Evolutionary conservation across 2,329 filamentous ascomycete genomes (phyloP).

Genomic region (Thelonectria olida): DNA sequence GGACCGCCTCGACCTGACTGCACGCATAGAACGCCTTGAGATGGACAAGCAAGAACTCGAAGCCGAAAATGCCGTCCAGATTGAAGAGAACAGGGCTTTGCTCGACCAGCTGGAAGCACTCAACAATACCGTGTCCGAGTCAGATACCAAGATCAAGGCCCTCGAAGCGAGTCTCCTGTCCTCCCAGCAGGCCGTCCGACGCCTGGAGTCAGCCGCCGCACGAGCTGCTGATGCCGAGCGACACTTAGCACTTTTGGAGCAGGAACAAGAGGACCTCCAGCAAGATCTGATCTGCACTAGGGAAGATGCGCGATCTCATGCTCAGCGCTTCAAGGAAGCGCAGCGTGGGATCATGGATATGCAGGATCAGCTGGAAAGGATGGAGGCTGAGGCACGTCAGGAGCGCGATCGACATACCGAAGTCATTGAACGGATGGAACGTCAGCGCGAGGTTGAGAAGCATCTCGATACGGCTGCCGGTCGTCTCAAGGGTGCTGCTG

Average conservation of each 20-base stretch:
- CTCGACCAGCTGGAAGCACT: conserved; percentile 86
- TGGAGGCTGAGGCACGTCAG: conserved; percentile 83
- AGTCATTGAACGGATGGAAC: conserved; percentile 83
- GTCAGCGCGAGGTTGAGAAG: conserved; percentile 81
- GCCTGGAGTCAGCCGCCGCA: conserved; percentile 76
- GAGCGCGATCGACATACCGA: conserved; percentile 86
- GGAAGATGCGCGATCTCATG: conserved; percentile 80
- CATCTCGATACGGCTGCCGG: conserved; percentile 83
- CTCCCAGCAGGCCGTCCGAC: conserved; percentile 80
- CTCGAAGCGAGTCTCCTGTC: conserved; percentile 81
- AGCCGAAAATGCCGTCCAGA: conserved; percentile 77
- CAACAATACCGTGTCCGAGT: conserved; percentile 81
- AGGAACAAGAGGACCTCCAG: conserved; percentile 80
- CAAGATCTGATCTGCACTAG: conserved; percentile 72
- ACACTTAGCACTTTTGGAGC: conserved; percentile 81
- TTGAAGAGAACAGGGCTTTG: conserved; percentile 83
- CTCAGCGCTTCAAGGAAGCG: conserved; percentile 85
- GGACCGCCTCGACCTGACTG: conserved; percentile 77
- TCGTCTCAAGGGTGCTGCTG: conserved; percentile 82
- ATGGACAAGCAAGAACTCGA: conserved; percentile 78
- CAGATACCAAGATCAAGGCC: conserved; percentile 80
- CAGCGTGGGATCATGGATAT: conserved; percentile 81
- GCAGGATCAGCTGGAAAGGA: conserved; percentile 87
- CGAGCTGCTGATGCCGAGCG: conserved; percentile 82
- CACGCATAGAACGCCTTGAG: conserved; percentile 80